Base-by-base conservation (phyloP, 2,329 filamentous ascomycete species). In the Pseudogymnoascus sp. region DNA sequence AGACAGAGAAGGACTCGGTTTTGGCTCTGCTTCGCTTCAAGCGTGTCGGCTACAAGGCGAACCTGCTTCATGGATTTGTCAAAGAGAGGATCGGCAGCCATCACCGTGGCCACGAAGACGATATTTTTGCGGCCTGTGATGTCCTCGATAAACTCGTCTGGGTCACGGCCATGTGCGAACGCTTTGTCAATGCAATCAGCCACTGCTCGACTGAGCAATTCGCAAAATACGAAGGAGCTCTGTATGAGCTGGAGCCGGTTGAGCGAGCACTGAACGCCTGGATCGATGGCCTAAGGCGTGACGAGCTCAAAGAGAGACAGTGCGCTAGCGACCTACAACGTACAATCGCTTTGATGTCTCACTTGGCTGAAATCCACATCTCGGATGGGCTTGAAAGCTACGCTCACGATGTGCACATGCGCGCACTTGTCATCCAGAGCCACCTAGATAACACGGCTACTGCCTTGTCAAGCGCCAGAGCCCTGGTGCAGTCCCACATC, bases 221-320 rank as follows among this genome's bases (percentile, higher is more conserved):
- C 73, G 82, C 83, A 51, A 85, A 80, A 66, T 94, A 91, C 68
- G 88, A 91, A 69, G 87, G 88, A 42, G 90, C 92, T 2, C 76
- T 94, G 63, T 90, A 91, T 68, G 94, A 97, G 74, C 80, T 97
- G 59, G 91, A 96, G 72, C 91, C 92, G 0, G 91, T 97, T 9
- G 94, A 99, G 76, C 84, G 92, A 63, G 90, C 90, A 0, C 77
- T 97, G 59, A 96, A 96, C 71, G 84, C 83, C 62, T 96, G 92
- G 85, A 90, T 97, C 62, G 92, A 97, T 66, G 85, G 85, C 5
- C 74, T 97, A 61, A 87, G 91, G 66, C 86, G 86, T 60, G 92
- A 96, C 68, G 92, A 96, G 62, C 78, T 97, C 58, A 92, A 92
- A 74, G 89, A 93, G 75, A 85, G 88, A 73, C 88, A 91, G 69